These are phyloP conservation scores for Ceratocystis papillata DNA, from an alignment of 2,329 filamentous ascomycete genomes.

Conservation along the genomic window DNA sequence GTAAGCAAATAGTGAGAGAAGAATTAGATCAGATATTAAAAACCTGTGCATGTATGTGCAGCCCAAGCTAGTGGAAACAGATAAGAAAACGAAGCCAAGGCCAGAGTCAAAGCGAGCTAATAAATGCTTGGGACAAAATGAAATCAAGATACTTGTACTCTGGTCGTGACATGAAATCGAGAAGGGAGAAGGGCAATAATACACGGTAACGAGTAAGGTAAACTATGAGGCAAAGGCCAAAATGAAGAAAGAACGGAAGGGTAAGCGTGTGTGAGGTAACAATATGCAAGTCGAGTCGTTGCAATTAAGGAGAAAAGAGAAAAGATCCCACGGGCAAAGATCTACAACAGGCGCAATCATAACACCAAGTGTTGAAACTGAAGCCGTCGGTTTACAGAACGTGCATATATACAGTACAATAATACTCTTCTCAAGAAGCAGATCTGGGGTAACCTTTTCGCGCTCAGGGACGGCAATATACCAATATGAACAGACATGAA, in stretches of 20 bases:
- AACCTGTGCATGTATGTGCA: background rate
- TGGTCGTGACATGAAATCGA: background rate
- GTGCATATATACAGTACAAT: background rate
- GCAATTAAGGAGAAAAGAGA: slow-evolving; percentile 8
- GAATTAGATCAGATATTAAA: background rate
- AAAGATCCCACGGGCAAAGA: background rate
- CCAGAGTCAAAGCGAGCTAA: background rate
- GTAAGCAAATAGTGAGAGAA: background rate
- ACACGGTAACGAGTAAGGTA: too few species aligned
- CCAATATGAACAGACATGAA: too few species aligned
- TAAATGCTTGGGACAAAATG: background rate
- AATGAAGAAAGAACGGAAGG: background rate
- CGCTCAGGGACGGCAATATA: too few species aligned
- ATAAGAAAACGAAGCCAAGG: background rate
- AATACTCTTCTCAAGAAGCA: background rate
- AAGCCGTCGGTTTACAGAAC: background rate
- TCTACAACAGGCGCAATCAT: background rate
- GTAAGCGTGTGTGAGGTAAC: background rate
- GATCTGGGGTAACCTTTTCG: background rate
- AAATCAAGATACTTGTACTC: background rate
- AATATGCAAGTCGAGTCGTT: slow-evolving; percentile 6
- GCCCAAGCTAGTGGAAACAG: background rate
- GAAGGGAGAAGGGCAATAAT: too few species aligned
- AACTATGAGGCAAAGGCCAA: too few species aligned
- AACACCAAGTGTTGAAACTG: background rate